Conservation (phyloP, 768 basidiomycete species). For the Amylocystis lapponica region DNA sequence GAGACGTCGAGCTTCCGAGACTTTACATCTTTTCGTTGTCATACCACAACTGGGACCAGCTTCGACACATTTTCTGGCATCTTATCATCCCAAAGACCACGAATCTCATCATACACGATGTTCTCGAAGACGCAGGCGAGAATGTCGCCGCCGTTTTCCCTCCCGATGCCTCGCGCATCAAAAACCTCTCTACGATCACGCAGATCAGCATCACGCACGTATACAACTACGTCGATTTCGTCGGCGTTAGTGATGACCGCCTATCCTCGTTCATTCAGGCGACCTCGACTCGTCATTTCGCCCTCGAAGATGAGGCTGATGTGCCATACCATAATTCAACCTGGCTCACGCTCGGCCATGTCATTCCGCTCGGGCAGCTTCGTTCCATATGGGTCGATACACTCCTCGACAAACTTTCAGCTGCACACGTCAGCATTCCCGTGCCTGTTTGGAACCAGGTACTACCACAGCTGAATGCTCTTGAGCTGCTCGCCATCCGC, state of each 20-base stretch:
- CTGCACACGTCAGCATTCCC: too few relatives aligned
- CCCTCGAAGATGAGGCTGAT: too few relatives aligned
- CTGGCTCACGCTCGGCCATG: too few relatives aligned
- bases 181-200: neutral
- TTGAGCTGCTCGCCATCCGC: too few relatives aligned
- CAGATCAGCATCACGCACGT: neutral
- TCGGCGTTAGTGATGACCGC: neutral
- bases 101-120: neutral
- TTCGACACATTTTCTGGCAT: neutral
- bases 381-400: too few relatives aligned
- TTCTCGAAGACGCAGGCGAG: neutral
- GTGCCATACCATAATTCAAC: too few relatives aligned
- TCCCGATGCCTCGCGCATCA: neutral
- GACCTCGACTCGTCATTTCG: too few relatives aligned
- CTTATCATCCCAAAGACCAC: neutral
- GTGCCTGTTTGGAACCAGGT: too few relatives aligned
- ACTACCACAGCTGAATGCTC: too few relatives aligned
- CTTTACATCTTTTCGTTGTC: neutral
- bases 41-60: neutral
- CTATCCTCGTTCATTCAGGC: neutral
- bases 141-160: neutral
- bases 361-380: too few relatives aligned
- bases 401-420: too few relatives aligned
- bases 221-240: neutral
- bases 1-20: neutral